Evolutionary conservation across 176 grass and related monocot genomes (phyloP), one percentile per base, ranked within the genome.

Genomic region (Avena atlantica): DNA sequence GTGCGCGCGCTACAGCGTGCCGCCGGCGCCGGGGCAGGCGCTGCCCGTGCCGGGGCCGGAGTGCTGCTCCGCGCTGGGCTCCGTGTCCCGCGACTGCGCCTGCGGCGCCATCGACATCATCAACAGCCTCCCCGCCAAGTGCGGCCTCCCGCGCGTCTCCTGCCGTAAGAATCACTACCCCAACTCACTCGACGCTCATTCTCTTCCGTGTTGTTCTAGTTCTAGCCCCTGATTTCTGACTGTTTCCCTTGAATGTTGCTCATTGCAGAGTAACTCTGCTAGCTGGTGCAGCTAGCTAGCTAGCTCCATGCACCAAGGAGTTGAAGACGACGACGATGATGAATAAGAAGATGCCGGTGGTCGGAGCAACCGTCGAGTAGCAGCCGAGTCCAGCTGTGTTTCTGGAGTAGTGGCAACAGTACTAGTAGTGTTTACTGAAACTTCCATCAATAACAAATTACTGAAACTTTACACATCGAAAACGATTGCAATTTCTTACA

Each of bases 51-150:
- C 94, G 0, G 88, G 81, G 48, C n/a, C 70, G 13, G 87, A 97
- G 61, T 97, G 94, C 87, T 97, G 94, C 87, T 78, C 89, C 19
- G 91, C 92, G 52, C 85, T 97, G 2, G 84, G 87, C 1, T 15
- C 87, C 55, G 85, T 94, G 34, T 49, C 86, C 58, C 79, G 36
- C 61, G 85, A 92, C 67, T 97, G 94, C 81, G 91, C 87, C 56
- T 97, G 94, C 75, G 72, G 62, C 49, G 84, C 94, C 27, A 76
- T 97, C 74, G 40, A 78, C 40, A 92, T 97, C 85, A 94, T 97
- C 83, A 92, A 84, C 63, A 97, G 90, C 91, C 89, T 94, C 63
- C 92, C 94, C 1, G 73, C 90, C 72, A 94, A 94, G 83, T 97
- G 94, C 47, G 89, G 87, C 44, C 92, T 97, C 62, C 50, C 70